Percentiles rank a stretch among this genome's conserved stretches.
phyloP scores from a whole-genome alignment of 2,329 filamentous ascomycete species.

The Xylaria sp. region DNA sequence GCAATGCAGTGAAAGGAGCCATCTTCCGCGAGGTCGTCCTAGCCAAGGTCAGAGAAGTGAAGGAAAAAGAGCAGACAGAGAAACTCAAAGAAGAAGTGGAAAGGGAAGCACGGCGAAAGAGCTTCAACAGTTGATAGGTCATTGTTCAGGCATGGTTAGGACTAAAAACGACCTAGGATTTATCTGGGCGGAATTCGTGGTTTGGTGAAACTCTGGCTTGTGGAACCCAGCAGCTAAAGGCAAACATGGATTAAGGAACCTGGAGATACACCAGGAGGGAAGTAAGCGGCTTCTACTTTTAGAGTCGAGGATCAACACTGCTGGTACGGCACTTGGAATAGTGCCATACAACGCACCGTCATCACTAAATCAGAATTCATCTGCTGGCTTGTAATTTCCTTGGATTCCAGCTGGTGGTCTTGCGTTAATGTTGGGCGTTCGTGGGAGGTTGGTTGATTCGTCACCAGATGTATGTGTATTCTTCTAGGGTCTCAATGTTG shows the following conservation, averaged over 20 bases:
- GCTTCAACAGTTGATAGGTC: slow-evolving; percentile 37
- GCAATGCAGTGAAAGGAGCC: slow-evolving; percentile 62
- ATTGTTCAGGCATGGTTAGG: not conserved
- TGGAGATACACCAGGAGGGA: not conserved
- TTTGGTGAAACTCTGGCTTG: not conserved
- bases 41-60: slow-evolving; percentile 91
- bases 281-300: not conserved
- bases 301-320: not conserved
- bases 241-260: not conserved
- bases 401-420: not conserved
- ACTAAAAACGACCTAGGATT: not conserved
- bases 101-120: slow-evolving; percentile 52
- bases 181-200: not conserved
- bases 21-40: slow-evolving; percentile 95
- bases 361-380: slow-evolving; percentile 4
- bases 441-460: not conserved
- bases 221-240: too few relatives aligned
- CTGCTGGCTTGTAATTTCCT: slow-evolving; percentile 1
- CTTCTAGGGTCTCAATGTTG: not conserved
- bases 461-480: slow-evolving; percentile 14
- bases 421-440: slow-evolving; percentile 9
- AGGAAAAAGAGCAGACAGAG: slow-evolving; percentile 79
- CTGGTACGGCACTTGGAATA: not conserved
- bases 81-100: slow-evolving; percentile 66
- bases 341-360: not conserved